Base-by-base conservation (phyloP, 257 asterid species). In the Solanum clarkiae region DNA sequence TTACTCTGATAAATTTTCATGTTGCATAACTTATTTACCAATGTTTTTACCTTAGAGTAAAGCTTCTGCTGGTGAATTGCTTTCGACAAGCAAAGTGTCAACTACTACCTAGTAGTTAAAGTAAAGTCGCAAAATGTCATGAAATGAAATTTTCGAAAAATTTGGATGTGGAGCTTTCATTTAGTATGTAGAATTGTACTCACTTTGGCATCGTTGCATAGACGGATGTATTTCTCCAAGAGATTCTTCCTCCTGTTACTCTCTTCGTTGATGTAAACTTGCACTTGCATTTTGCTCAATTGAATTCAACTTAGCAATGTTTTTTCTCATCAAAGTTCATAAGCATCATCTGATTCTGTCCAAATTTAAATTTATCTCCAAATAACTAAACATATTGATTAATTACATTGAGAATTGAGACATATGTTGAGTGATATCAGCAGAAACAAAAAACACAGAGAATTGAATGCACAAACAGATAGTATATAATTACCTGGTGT, bases 71-170 rank as follows among this genome's bases (percentile, higher is more conserved):
- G 93, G 82, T 85, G 93, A 90, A 82, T 84, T 93, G 92, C 98
- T 95, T 92, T 95, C 98, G 84, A 94, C 90, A 74, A 95, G 91
- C 93, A 93, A 90, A 26, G 98, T 93, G 77, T 93, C 98, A 84
- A 90, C 98, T n/a, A 71, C 85, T 44, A 95, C 92, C 98, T 95
- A 86, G 84, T 40, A 59, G 60, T 18, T 85, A 45, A 65, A 70
- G 26, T 49, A 77, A 65, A 45, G 60, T 54, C 59, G 22, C 22
- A 40, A 45, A 45, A 3, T 45, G 59, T 47, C 57, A n/a, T 47
- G 42, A 36, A 36, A 3, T 4, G 10, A 16, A 32, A 4, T 8
- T 69, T 29, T 4, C 7, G 10, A 15, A 17, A 17, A 69, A 6
- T 47, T 49, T 20, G 82, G 22, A 4, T 22, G 42, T 75, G 60